phyloP scores from a whole-genome alignment of 768 basidiomycete genomes.

The Tephrocybe sp. region DNA sequence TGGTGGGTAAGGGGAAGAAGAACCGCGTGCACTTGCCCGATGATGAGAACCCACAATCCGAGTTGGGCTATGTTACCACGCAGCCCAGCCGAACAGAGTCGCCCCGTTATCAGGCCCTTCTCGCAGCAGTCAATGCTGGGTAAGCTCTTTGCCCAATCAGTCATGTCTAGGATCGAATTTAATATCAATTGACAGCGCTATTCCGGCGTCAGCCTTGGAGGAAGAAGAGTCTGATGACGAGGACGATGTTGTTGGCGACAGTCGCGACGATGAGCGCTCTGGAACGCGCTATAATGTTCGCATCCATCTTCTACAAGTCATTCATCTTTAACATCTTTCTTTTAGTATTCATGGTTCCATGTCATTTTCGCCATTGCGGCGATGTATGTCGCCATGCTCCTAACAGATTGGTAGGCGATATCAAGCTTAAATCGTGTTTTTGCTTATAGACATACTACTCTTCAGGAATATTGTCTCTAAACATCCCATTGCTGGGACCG shows the following conservation, averaged over 20 bases:
- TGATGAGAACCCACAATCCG: slow-evolving; percentile 59
- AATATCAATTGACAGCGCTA: slow-evolving; percentile 53
- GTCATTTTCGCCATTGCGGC: slow-evolving; percentile 93
- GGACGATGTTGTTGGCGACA: slow-evolving; percentile 72
- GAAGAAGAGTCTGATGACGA: slow-evolving; percentile 78
- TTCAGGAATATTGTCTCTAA: slow-evolving; percentile 75
- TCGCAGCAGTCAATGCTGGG: slow-evolving; percentile 97
- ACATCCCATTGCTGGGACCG: slow-evolving; percentile 41
- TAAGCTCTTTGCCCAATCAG: slow-evolving; percentile 32
- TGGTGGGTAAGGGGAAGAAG: slow-evolving; percentile 73
- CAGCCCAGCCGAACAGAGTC: slow-evolving; percentile 85
- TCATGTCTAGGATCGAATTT: neutral
- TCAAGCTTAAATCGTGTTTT: neutral
- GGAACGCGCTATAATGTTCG: slow-evolving; percentile 94
- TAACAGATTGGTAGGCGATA: slow-evolving; percentile 89
- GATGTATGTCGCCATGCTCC: slow-evolving; percentile 97
- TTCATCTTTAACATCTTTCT: slow-evolving; percentile 1
- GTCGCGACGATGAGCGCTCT: slow-evolving; percentile 87
- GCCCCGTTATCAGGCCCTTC: slow-evolving; percentile 88
- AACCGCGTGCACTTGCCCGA: slow-evolving; percentile 63
- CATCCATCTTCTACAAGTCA: slow-evolving; percentile 6
- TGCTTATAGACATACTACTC: neutral
- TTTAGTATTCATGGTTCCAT: slow-evolving; percentile 98
- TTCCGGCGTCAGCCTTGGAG: slow-evolving; percentile 90
- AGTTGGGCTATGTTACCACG: slow-evolving; percentile 74